Evolutionary conservation across 768 basidiomycete genomes (phyloP).

Genomic region (Botryobasidium botryosum): DNA sequence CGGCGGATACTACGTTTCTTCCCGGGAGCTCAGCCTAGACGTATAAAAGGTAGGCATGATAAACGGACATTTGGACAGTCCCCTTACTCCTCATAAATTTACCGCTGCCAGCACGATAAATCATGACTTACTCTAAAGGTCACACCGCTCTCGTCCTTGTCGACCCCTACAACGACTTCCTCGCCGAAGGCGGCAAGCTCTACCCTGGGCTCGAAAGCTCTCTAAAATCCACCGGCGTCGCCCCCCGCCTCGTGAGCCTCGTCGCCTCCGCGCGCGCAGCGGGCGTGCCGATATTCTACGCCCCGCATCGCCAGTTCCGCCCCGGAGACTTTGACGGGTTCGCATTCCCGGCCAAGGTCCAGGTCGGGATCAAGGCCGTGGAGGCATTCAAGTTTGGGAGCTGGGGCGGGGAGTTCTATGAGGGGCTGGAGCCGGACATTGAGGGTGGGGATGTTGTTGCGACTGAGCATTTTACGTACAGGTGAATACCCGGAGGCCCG

Average conservation of each 20-base stretch:
- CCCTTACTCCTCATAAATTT: no score
- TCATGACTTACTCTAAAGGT: no score
- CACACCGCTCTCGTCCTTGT: constrained; percentile 7
- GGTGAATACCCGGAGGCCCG: no score
- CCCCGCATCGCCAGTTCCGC: constrained; percentile 1
- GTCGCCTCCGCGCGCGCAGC: background rate
- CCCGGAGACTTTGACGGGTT: constrained; percentile 1
- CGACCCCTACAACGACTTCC: constrained; percentile 9
- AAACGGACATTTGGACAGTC: no score
- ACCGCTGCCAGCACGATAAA: no score
- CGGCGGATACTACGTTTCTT: no score
- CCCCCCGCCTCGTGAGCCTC: background rate
- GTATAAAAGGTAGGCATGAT: no score
- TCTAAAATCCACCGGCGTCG: no score
- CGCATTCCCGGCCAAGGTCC: no score
- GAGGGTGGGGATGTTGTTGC: constrained; percentile 3
- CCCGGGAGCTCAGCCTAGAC: background rate
- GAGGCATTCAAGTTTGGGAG: constrained; percentile 3
- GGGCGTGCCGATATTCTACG: constrained; percentile 5
- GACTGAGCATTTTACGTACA: constrained; percentile 6
- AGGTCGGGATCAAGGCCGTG: no score
- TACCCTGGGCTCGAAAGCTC: background rate
- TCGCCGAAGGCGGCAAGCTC: background rate
- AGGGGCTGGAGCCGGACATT: constrained; percentile 4
- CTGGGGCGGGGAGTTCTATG: constrained; percentile 4